Conservation (phyloP, 345 rosid species). For the Moringa oleifera region DNA sequence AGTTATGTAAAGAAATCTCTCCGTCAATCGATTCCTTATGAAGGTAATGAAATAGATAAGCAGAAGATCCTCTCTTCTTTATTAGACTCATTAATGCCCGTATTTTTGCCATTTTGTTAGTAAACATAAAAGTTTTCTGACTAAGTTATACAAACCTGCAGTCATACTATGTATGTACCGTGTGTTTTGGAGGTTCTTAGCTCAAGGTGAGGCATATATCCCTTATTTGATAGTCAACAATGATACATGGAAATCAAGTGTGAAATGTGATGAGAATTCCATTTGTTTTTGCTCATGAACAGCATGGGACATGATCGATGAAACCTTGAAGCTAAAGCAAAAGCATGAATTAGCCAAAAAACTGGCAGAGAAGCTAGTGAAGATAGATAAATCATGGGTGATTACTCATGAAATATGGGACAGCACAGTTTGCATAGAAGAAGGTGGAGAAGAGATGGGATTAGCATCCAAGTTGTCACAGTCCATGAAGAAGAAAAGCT, state of each 20-base stretch:
- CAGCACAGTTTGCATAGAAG: neutral
- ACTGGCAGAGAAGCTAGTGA: constrained; percentile 14
- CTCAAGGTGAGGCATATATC: neutral
- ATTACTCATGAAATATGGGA: neutral
- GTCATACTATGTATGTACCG: neutral
- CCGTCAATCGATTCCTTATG: neutral
- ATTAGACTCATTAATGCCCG: no score
- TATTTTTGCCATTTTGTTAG: no score
- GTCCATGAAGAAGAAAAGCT: neutral
- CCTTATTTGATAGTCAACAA: neutral
- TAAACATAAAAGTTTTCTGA: neutral
- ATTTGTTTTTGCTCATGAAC: neutral
- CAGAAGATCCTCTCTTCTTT: no score
- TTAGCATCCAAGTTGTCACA: no score
- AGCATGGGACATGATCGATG: neutral
- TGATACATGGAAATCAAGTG: neutral
- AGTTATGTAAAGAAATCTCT: no score
- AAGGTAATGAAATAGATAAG: neutral
- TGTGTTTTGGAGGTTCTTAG: neutral
- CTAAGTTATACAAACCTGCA: neutral
- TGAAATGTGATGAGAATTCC: no score
- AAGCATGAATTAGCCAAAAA: constrained; percentile 4
- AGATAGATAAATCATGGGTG: constrained; percentile 21
- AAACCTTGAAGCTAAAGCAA: neutral
- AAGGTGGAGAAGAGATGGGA: neutral